phyloP scores from a whole-genome alignment of 2,329 filamentous ascomycete species.

The Neurospora crassa region DNA sequence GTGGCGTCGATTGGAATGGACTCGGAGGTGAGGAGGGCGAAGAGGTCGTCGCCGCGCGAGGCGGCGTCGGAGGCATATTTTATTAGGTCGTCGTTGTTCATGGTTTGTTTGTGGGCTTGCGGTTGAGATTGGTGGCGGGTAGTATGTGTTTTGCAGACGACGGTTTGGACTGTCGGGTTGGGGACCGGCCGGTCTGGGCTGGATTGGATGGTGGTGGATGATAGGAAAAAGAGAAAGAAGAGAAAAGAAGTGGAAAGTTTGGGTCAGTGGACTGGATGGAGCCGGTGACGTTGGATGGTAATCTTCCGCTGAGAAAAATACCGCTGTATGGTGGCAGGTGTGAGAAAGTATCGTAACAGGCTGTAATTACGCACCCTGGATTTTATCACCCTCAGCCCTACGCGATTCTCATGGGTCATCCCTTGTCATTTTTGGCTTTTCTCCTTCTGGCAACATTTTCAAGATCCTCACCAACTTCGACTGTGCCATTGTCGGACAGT shows the following conservation, averaged over 20 bases:
- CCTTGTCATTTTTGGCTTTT: background rate
- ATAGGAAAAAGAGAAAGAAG: background rate
- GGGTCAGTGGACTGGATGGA: background rate
- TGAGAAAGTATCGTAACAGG: background rate
- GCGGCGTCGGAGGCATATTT: slow-evolving; percentile 50
- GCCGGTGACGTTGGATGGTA: background rate
- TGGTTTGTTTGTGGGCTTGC: slow-evolving; percentile 3
- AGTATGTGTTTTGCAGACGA: background rate
- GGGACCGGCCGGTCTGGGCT: background rate
- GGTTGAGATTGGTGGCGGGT: background rate
- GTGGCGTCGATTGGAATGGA: slow-evolving; percentile 42
- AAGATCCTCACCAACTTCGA: background rate
- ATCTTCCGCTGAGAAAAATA: background rate
- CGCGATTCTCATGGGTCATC: background rate
- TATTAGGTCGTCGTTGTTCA: slow-evolving; percentile 37
- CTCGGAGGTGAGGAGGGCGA: slow-evolving; percentile 53
- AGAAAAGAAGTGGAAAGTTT: background rate
- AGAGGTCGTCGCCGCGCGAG: slow-evolving; percentile 60
- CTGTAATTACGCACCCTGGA: background rate
- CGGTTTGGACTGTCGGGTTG: background rate
- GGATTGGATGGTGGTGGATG: background rate
- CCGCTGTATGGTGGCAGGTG: background rate
- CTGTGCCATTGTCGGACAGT: background rate
- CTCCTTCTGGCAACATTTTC: background rate
- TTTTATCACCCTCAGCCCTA: background rate